Evolutionary conservation across 495 filamentous ascomycete genomes (phyloP), one percentile per base, ranked within the genome.

Genomic region (Pyronema omphalodes): DNA sequence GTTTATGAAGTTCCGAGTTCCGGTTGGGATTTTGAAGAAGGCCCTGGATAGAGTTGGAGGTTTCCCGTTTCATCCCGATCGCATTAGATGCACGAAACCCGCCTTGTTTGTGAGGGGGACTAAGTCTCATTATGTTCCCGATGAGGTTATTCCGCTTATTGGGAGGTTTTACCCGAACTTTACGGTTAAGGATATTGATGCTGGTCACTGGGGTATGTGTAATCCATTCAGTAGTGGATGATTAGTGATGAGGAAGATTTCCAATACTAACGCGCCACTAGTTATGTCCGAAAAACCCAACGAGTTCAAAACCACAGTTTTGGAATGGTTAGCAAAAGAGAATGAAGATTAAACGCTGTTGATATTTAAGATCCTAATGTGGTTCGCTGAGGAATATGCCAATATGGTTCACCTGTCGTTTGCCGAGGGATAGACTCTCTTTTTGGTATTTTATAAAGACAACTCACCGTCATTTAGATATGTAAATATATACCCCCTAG

Each of bases 201-300:
- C 82, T 5, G 91, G 91, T 0, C 91, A 98, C 64, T 96, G 91
- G 91, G 57, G 61, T 64, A 43, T 55, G 60, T 63, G 52, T 43
- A 29, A 23, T 40, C 7, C 29, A n/a, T 3, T 9, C 6, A 18
- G 0, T 12, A 3, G 29, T 12, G 17, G 46, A 45, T 29, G 19
- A 12, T 12, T 9, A 11, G 34, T 29, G 19, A 12, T 12, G n/a
- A 11, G 34, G 9, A 15, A 6, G 6, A 5, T 34, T 18, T 18
- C 41, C 17, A 9, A 12, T 47, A n/a, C 54, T 57, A 18, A 61
- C n/a, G 35, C 7, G 23, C 12, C 19, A 18, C n/a, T 23, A 64
- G 71, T 98, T 0, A 89, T 93, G 58, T 86, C 84, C 8, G 89
- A 96, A 72, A 84, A 88, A 54, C 91, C 91, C 0, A 82, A 91